Base-by-base conservation (phyloP, 2,329 filamentous ascomycete species). In the Cercospora zeina region DNA sequence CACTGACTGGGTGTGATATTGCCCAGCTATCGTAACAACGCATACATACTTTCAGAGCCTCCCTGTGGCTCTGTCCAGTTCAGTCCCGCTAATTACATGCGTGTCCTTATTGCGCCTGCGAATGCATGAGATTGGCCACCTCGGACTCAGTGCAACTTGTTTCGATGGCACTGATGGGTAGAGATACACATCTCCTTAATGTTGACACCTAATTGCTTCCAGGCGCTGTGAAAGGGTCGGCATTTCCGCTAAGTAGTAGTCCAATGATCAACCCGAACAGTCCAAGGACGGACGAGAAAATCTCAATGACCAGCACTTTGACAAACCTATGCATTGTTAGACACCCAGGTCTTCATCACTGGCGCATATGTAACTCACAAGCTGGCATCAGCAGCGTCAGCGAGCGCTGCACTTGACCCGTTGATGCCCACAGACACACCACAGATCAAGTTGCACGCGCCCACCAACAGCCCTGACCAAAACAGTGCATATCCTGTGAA, bases 221-320 rank as follows among this genome's bases (percentile, higher is more conserved):
- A 16, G 61, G 61, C 13, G 61, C 74, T 51, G 75, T 74, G 68
- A 97, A 96, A 66, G 92, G 90, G 24, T 81, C 75, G 27, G 95
- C 92, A 78, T 95, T 96, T 75, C 88, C 85, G 62, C 91, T 90
- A 57, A 97, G 85, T 68, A 99, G 83, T 59, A 99, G 84, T 50
- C 96, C 95, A 69, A 99, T 88, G 73, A 99, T 99, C 67, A 99
- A 84, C 62, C 95, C 96, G 73, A 99, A 99, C 3, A 99, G 86
- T 67, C 96, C 95, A 10, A 99, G 84, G 54, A 99, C 93, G 42
- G 93, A 97, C 76, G 93, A 97, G 83, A 99, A 99, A 76, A 99
- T 99, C 79, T 99, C 96, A 73, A 99, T 96, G 70, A 99, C 93
- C 57, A 99, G 87, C 70, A 99, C 96, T 81, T 96, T 97, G 79